Conservation (phyloP, 441 rosid species). For the Erodium moschatum region DNA sequence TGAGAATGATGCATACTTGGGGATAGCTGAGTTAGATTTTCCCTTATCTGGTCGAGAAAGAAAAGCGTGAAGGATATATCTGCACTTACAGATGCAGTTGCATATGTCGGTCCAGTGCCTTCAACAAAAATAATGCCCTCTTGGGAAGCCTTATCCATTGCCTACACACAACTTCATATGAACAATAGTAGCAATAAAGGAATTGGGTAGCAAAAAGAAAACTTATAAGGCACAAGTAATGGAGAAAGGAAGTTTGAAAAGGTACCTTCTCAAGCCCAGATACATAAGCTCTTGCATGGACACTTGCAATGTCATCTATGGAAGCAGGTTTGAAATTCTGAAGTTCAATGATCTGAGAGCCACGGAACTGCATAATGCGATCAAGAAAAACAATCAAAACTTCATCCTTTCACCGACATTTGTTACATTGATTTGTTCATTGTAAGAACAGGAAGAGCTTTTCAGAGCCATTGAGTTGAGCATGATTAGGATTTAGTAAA, state of each 20-base stretch:
- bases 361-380: conserved; percentile 49
- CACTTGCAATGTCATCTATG: conserved; percentile 60
- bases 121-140: conserved; percentile 68
- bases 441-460: neutral
- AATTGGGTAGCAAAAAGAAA: neutral
- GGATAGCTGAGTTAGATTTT: too few relatives aligned
- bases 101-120: conserved; percentile 89
- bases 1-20: too few relatives aligned
- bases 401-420: neutral
- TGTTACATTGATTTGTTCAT: neutral
- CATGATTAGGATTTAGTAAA: neutral
- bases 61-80: neutral
- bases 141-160: conserved; percentile 68
- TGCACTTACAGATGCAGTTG: conserved; percentile 64
- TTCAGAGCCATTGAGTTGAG: neutral
- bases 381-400: neutral
- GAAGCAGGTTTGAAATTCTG: conserved; percentile 62
- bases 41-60: neutral
- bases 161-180: conserved; percentile 30
- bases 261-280: conserved; percentile 83
- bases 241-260: neutral
- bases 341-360: conserved; percentile 62
- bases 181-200: neutral
- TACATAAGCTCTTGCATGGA: conserved; percentile 73
- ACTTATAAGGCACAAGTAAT: neutral